These are phyloP conservation scores for Pseudonitzschia pungens DNA, from an alignment of 108 stramenopile genomes.

Conservation along the genomic window DNA sequence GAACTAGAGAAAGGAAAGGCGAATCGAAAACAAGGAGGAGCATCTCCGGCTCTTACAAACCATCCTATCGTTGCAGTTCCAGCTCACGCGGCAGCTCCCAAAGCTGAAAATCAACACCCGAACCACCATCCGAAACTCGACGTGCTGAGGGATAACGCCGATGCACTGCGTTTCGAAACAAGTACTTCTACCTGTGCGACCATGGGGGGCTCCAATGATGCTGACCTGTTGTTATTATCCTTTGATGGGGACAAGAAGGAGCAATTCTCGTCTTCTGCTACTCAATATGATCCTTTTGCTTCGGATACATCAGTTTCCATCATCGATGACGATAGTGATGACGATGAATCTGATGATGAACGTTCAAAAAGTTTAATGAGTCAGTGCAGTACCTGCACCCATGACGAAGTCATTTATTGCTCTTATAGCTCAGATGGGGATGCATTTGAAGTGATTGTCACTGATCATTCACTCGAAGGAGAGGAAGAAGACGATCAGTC, in stretches of 20 bases:
- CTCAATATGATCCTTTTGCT: neutral
- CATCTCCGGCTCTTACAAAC: neutral
- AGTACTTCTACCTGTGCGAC: neutral
- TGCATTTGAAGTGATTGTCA: neutral
- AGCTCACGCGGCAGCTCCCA: neutral
- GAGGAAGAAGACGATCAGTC: conserved; percentile 10
- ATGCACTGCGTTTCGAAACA: neutral
- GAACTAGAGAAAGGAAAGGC: conserved; percentile 2
- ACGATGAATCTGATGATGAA: neutral
- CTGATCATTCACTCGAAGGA: neutral
- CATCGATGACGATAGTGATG: neutral
- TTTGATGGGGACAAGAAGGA: neutral
- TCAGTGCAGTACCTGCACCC: neutral
- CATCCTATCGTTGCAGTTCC: neutral
- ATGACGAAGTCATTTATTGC: conserved; percentile 3
- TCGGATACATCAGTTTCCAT: neutral
- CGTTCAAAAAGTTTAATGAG: neutral
- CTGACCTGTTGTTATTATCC: neutral
- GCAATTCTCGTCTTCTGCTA: neutral
- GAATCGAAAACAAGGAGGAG: neutral
- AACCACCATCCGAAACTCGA: neutral
- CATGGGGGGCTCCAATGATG: neutral
- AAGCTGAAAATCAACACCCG: neutral
- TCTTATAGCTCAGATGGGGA: conserved; percentile 5
- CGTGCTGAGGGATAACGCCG: neutral